Base-by-base conservation (phyloP, 2,329 filamentous ascomycete genomes). In the Talaromyces islandicus region DNA sequence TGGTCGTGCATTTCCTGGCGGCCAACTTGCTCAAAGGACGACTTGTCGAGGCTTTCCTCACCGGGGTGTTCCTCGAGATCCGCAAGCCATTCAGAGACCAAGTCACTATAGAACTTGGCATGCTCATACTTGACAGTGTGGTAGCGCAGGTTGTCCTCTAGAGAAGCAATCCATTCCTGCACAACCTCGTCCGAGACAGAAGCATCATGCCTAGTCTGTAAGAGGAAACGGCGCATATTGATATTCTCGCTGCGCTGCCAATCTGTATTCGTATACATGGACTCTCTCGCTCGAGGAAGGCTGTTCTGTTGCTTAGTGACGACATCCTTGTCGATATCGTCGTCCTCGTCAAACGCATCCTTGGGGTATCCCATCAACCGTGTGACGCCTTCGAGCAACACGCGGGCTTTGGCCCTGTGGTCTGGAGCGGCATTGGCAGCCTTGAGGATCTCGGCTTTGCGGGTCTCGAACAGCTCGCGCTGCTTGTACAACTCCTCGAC, bases 401-500 rank as follows among this genome's bases (percentile, higher is more conserved):
- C 62, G 32, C 66, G 70, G 14, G 72, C 73, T 54, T 68, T 71
- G 50, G 69, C 64, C 10, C 70, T 69, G 32, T 50, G 24, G 54
- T 73, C 67, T 2, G 66, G 57, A 3, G 71, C 67, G 5, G 63
- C 59, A 9, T 65, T 63, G n/a, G 71, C 69, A 29, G 70, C 69
- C n/a, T 70, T 64, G 27, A 80, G 63, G 4, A 82, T 73, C 1
- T 73, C 66, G 4, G 69, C 62, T 64, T 83, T 83, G 43, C 75
- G 77, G 35, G 71, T 68, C 57, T 82, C 77, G 64, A 83, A 86
- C 2, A 78, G 69, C 0, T 70, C 69, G 27, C 80, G 81, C 62
- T 83, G 79, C 64, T 81, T 81, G 29, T 78, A 75, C 7, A 86
- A 76, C 65, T 86, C 82, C n/a, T 73, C 73, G 61, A 86, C 80